Evolutionary conservation across 2,329 filamentous ascomycete genomes (phyloP).

Genomic region (Trichoderma pleuroti): DNA sequence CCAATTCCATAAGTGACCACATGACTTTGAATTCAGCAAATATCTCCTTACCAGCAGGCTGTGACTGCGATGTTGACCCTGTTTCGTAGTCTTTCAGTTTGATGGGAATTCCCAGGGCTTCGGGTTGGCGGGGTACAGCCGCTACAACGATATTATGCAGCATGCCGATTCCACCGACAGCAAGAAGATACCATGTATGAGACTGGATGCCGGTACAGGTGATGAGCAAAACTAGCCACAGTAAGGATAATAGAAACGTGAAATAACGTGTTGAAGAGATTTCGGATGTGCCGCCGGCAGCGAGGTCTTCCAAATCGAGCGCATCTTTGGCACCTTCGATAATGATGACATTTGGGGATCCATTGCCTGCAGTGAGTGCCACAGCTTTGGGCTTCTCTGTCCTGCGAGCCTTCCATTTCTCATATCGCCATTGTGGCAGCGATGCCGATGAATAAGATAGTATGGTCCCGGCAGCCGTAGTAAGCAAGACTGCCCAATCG

Average conservation of each 20-base stretch:
- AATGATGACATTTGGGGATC: background rate
- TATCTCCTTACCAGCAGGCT: too few relatives aligned
- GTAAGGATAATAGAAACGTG: background rate
- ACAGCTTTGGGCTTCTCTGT: background rate
- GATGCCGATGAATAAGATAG: background rate
- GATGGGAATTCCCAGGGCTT: background rate
- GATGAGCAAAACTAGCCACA: background rate
- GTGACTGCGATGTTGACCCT: too few relatives aligned
- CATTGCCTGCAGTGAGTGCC: background rate
- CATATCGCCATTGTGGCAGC: background rate
- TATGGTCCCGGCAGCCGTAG: background rate
- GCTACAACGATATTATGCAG: background rate
- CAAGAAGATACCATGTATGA: slow-evolving; percentile 7
- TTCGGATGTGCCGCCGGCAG: background rate
- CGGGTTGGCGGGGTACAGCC: background rate
- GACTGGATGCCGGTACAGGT: background rate
- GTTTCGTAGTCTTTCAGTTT: background rate
- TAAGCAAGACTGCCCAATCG: background rate
- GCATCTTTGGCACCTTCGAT: background rate
- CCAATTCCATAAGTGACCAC: background rate
- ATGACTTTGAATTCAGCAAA: background rate
- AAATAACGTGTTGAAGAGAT: background rate
- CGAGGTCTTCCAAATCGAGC: background rate
- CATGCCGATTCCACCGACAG: slow-evolving; percentile 5
- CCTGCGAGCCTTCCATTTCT: background rate